Evolutionary conservation across 163 green algal species (phyloP).

Genomic region (Chlorella variabilis): DNA sequence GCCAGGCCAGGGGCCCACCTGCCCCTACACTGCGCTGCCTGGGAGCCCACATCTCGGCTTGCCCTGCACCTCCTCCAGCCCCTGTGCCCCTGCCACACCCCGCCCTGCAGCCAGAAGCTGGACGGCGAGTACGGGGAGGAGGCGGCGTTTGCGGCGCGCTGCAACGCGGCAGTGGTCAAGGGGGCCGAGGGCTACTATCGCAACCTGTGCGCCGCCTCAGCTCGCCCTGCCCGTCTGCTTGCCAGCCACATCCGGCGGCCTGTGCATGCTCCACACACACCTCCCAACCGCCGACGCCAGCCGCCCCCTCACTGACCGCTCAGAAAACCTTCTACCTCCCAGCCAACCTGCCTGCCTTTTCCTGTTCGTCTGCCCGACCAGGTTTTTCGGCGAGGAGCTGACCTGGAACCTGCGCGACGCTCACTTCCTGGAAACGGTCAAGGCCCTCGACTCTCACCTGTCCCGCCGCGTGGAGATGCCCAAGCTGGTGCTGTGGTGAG

Average conservation of each 20-base stretch:
- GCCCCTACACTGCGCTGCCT: too few species aligned
- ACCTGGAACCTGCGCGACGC: constrained; percentile 76
- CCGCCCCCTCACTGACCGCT: too few species aligned
- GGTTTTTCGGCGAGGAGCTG: constrained; percentile 4
- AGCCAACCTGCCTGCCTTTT: too few species aligned
- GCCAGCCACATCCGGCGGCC: too few species aligned
- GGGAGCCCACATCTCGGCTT: too few species aligned
- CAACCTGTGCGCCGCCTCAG: constrained; percentile 49
- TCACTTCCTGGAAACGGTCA: constrained; percentile 64
- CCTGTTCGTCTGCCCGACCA: too few species aligned
- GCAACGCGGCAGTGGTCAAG: constrained; percentile 62
- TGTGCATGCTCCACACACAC: background rate
- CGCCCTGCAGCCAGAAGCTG: background rate
- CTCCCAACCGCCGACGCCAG: too few species aligned
- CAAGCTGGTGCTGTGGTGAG: constrained; percentile 36
- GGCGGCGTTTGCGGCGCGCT: constrained; percentile 47
- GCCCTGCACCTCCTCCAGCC: too few species aligned
- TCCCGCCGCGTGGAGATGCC: background rate
- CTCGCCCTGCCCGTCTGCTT: too few species aligned
- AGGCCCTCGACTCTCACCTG: constrained; percentile 48
- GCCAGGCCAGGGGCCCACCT: too few species aligned
- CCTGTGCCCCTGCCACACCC: background rate
- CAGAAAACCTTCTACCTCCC: too few species aligned
- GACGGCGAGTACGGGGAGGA: constrained; percentile 43
- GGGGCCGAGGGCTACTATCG: constrained; percentile 70